phyloP scores from a whole-genome alignment of 352 stramenopile species.

The Stramenopiles sp. region DNA sequence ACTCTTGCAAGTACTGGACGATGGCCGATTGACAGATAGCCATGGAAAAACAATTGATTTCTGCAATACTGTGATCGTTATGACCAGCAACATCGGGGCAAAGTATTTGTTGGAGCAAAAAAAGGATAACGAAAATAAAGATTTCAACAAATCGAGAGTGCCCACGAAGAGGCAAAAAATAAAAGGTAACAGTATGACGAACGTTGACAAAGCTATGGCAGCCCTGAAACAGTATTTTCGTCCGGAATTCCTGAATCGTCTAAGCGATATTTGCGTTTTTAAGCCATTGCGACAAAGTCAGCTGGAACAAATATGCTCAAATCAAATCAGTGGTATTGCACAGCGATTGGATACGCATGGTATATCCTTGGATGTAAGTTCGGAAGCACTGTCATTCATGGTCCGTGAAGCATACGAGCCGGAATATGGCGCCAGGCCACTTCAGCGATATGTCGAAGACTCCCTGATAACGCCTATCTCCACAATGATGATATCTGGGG shows the following conservation, averaged over 20 bases:
- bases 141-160: too few relatives aligned
- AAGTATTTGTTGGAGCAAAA: conserved; percentile 54
- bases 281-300: conserved; percentile 62
- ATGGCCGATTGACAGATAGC: conserved; percentile 87
- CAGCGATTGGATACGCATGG: conserved; percentile 66
- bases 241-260: conserved; percentile 84
- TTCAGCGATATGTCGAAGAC: conserved; percentile 84
- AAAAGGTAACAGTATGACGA: conserved; percentile 27
- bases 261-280: conserved; percentile 90
- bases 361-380: conserved; percentile 54
- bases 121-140: conserved; percentile 30
- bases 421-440: conserved; percentile 75
- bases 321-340: conserved; percentile 70
- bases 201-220: conserved; percentile 57
- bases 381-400: conserved; percentile 66
- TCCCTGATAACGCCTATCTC: conserved; percentile 72
- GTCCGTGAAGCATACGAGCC: conserved; percentile 72
- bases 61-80: conserved; percentile 86
- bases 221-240: conserved; percentile 60
- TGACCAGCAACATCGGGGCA: conserved; percentile 89
- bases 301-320: conserved; percentile 68
- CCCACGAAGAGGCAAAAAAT: conserved; percentile 37
- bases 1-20: conserved; percentile 86
- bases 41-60: conserved; percentile 89
- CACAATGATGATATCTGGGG: background rate